Conservation (phyloP, 352 stramenopile genomes). For the Phytopythium cucurbitacearum region DNA sequence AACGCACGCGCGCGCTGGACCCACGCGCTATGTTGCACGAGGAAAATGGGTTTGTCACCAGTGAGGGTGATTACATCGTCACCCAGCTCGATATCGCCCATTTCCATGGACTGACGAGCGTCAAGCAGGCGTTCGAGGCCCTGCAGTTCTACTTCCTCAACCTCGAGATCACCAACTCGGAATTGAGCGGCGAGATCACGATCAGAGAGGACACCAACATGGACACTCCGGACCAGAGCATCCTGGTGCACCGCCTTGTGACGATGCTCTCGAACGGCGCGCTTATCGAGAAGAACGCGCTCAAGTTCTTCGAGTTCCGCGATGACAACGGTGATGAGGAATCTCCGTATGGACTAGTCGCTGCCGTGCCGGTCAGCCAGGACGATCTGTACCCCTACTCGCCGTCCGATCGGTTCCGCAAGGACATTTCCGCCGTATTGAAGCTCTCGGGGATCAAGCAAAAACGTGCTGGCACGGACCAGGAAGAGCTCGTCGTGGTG, state of each 20-base stretch:
- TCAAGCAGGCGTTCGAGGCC: constrained; percentile 46
- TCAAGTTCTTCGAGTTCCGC: constrained; percentile 26
- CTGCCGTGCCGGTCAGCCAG: constrained; percentile 14
- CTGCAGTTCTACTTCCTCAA: constrained; percentile 48
- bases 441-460: constrained; percentile 20
- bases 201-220: constrained; percentile 45
- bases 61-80: constrained; percentile 25
- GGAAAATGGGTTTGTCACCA: constrained; percentile 27
- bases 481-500: constrained; percentile 18
- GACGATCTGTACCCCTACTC: constrained; percentile 27
- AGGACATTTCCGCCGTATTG: constrained; percentile 19
- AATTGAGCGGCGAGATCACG: constrained; percentile 44
- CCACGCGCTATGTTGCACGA: constrained; percentile 23
- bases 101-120: constrained; percentile 26
- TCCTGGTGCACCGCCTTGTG: constrained; percentile 27
- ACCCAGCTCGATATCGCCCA: constrained; percentile 37
- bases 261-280: constrained; percentile 14
- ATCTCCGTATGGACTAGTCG: constrained; percentile 16
- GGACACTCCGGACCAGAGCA: constrained; percentile 11
- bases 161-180: constrained; percentile 56
- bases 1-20: constrained; percentile 23
- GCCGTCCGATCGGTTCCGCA: constrained; percentile 16
- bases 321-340: constrained; percentile 8
- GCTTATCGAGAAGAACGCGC: constrained; percentile 29
- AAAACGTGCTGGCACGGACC: background rate